phyloP scores from a whole-genome alignment of 192 early-diverging fungal genomes.

The Hyaloraphidium curvatum region DNA sequence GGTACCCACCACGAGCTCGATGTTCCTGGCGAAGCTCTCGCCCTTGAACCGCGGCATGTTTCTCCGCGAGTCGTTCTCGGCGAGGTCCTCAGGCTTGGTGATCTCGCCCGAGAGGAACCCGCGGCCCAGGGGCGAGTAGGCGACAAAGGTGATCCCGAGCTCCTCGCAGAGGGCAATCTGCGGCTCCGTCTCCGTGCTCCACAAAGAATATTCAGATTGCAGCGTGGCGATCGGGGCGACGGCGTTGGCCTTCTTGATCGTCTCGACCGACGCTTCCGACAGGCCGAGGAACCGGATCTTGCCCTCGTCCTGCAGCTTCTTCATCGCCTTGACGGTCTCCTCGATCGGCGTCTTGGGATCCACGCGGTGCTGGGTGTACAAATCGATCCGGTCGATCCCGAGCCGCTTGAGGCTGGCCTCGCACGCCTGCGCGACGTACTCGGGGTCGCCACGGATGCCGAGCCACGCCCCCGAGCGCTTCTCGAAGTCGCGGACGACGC shows the following conservation, averaged over 20 bases:
- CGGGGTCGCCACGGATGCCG: background rate
- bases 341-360: conserved; percentile 4
- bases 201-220: too few relatives aligned
- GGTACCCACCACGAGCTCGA: background rate
- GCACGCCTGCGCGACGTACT: conserved; percentile 3
- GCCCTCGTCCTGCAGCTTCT: background rate
- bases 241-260: too few relatives aligned
- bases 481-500: background rate
- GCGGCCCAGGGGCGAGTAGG: background rate
- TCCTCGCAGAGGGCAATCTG: too few relatives aligned
- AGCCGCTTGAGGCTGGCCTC: background rate
- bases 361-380: conserved; percentile 3
- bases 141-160: background rate
- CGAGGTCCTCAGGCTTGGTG: background rate
- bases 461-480: background rate
- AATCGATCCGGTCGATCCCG: background rate
- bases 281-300: background rate
- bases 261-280: background rate
- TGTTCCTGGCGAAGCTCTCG: background rate
- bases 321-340: background rate
- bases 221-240: too few relatives aligned
- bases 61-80: background rate
- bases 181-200: too few relatives aligned
- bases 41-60: background rate
- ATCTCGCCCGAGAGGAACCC: background rate